These are phyloP conservation scores for Pseudopyricularia cyperi DNA, from an alignment of 2,329 filamentous ascomycete genomes.

Conservation along the genomic window DNA sequence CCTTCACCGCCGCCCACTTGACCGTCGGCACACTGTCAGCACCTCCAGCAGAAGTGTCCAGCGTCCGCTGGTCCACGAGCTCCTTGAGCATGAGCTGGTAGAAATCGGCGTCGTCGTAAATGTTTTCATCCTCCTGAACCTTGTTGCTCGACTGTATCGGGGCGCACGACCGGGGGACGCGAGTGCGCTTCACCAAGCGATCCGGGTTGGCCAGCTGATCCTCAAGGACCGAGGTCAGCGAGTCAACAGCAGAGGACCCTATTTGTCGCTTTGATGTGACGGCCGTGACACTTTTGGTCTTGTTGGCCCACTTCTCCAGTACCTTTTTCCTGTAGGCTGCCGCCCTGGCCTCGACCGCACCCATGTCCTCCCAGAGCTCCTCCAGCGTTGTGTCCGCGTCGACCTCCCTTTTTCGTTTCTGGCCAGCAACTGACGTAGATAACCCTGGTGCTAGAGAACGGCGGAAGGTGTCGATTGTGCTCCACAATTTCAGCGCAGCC, in stretches of 20 bases:
- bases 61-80: constrained; percentile 76
- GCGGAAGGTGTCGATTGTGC: constrained; percentile 61
- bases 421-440: constrained; percentile 31
- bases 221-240: constrained; percentile 53
- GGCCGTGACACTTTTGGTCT: constrained; percentile 52
- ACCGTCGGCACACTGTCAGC: constrained; percentile 31
- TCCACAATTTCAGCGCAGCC: constrained; percentile 75
- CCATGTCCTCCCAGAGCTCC: constrained; percentile 61
- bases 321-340: constrained; percentile 52
- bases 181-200: constrained; percentile 56
- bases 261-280: constrained; percentile 43
- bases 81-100: constrained; percentile 90
- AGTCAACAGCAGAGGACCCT: constrained; percentile 35
- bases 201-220: constrained; percentile 54
- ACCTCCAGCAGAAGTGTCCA: constrained; percentile 37
- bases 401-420: constrained; percentile 45
- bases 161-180: constrained; percentile 63
- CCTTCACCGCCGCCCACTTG: constrained; percentile 55
- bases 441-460: constrained; percentile 38
- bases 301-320: constrained; percentile 83
- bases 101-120: constrained; percentile 92
- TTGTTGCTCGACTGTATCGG: constrained; percentile 51
- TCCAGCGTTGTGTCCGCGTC: constrained; percentile 26
- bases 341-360: constrained; percentile 47
- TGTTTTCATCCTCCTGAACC: constrained; percentile 41